Evolutionary conservation across 1,139 yeast species (phyloP).

Genomic region (Lodderomyces jiufengensis): DNA sequence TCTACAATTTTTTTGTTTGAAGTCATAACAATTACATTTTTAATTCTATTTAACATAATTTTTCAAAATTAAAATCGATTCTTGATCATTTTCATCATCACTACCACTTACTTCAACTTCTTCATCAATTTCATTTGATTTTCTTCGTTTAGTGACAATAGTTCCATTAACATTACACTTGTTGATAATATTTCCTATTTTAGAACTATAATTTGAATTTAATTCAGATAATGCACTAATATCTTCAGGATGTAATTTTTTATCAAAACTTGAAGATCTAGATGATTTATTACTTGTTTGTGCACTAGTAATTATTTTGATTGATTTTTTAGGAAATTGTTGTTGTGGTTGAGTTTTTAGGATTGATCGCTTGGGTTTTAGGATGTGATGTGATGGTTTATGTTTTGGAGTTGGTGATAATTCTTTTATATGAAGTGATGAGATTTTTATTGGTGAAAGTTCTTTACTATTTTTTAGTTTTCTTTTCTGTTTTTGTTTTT

Average conservation of each 20-base stretch:
- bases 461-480: slow-evolving; percentile 4
- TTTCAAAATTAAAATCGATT: slow-evolving; percentile 9
- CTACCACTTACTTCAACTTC: neutral
- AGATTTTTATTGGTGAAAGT: neutral
- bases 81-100: slow-evolving; percentile 1
- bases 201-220: slow-evolving; percentile 14
- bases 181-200: slow-evolving; percentile 10
- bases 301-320: neutral
- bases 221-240: slow-evolving; percentile 13
- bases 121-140: slow-evolving; percentile 1
- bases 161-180: slow-evolving; percentile 12
- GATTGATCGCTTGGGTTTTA: slow-evolving; percentile 42
- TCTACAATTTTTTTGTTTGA: no score
- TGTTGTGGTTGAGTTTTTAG: slow-evolving; percentile 26
- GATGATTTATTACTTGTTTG: neutral
- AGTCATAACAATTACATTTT: no score
- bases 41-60: slow-evolving; percentile 6
- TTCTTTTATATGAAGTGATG: slow-evolving; percentile 5
- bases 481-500: neutral
- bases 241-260: slow-evolving; percentile 7
- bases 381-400: slow-evolving; percentile 40
- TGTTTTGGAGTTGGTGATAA: slow-evolving; percentile 44
- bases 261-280: neutral
- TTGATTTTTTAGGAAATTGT: neutral
- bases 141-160: slow-evolving; percentile 8